A percentile compares a stretch with the other conserved stretches of the same genome.
phyloP scores from a whole-genome alignment of 2,329 filamentous ascomycete genomes.

The Venturia pyrina region DNA sequence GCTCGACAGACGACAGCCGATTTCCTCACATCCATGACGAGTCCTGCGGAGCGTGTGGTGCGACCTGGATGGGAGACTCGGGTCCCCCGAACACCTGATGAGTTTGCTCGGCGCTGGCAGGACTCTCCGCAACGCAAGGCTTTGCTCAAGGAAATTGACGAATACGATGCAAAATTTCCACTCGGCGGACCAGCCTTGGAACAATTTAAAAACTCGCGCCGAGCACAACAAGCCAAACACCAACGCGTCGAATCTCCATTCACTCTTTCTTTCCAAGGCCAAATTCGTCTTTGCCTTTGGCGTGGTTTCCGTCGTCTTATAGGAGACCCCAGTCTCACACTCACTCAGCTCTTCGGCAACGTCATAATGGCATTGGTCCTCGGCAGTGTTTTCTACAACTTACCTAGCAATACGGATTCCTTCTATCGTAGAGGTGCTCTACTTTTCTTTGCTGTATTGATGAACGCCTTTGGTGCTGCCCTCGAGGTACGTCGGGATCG shows the following conservation, averaged over 20 bases:
- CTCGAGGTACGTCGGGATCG: slow-evolving; percentile 48
- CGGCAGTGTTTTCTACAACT: slow-evolving; percentile 70
- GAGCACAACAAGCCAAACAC: slow-evolving; percentile 36
- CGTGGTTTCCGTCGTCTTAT: slow-evolving; percentile 68
- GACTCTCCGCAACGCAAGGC: slow-evolving; percentile 39
- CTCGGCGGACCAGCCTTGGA: slow-evolving; percentile 35
- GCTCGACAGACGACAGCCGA: slow-evolving; percentile 63
- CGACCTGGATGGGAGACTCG: slow-evolving; percentile 33
- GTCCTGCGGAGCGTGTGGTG: slow-evolving; percentile 36
- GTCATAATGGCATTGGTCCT: slow-evolving; percentile 68
- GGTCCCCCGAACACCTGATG: slow-evolving; percentile 39
- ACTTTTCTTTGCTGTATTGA: slow-evolving; percentile 77
- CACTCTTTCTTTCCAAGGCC: slow-evolving; percentile 67
- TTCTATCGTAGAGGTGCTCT: slow-evolving; percentile 74
- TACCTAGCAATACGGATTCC: slow-evolving; percentile 52
- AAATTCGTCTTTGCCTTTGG: slow-evolving; percentile 69
- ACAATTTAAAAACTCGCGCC: slow-evolving; percentile 36
- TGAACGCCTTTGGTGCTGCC: slow-evolving; percentile 74
- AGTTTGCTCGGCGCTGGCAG: slow-evolving; percentile 44
- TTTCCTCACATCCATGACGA: slow-evolving; percentile 67
- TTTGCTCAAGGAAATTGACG: slow-evolving; percentile 35
- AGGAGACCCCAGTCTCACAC: slow-evolving; percentile 65
- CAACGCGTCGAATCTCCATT: slow-evolving; percentile 64
- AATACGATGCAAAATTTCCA: slow-evolving; percentile 35
- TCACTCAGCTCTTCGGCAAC: slow-evolving; percentile 62